phyloP scores from a whole-genome alignment of 2,329 filamentous ascomycete species.

The Nothopassalora personata region DNA sequence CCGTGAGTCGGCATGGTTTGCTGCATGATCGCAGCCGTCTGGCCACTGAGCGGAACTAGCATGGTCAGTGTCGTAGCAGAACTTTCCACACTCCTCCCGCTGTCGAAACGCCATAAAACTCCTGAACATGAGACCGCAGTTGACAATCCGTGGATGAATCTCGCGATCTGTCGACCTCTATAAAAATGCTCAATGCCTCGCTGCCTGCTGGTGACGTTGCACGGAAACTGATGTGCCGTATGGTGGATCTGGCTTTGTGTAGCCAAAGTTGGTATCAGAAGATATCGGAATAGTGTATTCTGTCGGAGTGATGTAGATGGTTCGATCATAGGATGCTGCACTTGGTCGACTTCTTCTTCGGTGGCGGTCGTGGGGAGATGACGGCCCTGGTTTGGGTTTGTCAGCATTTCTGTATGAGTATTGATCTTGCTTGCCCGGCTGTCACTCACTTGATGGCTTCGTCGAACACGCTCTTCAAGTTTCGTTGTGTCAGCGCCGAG shows the following conservation, averaged over 20 bases:
- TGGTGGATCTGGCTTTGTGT: neutral
- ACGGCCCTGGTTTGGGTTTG: slow-evolving; percentile 54
- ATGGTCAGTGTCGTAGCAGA: neutral
- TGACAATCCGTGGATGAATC: neutral
- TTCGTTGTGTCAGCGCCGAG: slow-evolving; percentile 91
- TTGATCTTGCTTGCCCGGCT: neutral
- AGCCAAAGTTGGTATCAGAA: neutral
- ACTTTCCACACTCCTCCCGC: neutral
- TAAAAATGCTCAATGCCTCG: neutral
- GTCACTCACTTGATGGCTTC: slow-evolving; percentile 84
- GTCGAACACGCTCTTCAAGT: slow-evolving; percentile 97
- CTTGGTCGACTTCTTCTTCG: slow-evolving; percentile 59
- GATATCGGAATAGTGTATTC: neutral
- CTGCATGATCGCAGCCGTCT: neutral
- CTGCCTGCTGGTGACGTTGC: slow-evolving; percentile 1
- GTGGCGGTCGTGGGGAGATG: slow-evolving; percentile 60
- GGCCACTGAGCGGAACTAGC: neutral
- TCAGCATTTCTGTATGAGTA: slow-evolving; percentile 2
- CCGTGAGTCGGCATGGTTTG: neutral
- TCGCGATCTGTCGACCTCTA: slow-evolving; percentile 1
- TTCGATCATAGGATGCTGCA: slow-evolving; percentile 61
- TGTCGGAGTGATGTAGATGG: neutral
- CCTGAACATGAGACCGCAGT: neutral
- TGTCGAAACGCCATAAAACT: neutral
- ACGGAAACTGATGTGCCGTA: neutral